These are phyloP conservation scores for Wickerhamiella alocasiicola DNA, from an alignment of 805 yeast species.

Conservation along the genomic window DNA sequence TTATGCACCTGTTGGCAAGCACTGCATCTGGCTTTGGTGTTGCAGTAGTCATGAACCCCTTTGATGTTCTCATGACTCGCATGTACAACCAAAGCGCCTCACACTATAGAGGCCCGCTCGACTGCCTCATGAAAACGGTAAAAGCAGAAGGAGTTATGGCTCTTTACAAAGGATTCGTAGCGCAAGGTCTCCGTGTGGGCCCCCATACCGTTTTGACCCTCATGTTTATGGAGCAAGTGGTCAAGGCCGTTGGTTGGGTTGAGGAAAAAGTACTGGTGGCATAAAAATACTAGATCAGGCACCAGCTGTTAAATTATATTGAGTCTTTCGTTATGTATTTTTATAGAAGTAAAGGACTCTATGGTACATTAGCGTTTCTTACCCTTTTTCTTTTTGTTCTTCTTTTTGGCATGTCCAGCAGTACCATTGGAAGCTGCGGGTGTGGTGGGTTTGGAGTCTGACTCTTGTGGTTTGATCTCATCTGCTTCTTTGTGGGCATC, in stretches of 20 bases:
- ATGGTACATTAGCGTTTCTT: conserved; percentile 8
- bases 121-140: conserved; percentile 77
- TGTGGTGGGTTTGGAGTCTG: neutral
- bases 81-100: conserved; percentile 90
- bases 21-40: conserved; percentile 84
- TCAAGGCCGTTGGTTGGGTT: conserved; percentile 41
- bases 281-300: no score
- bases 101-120: conserved; percentile 74
- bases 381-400: conserved; percentile 11
- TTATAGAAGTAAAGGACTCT: no score
- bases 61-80: conserved; percentile 91
- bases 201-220: conserved; percentile 84
- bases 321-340: no score
- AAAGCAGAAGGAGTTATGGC: conserved; percentile 75
- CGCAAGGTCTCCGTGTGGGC: conserved; percentile 82
- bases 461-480: neutral
- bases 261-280: no score
- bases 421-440: neutral
- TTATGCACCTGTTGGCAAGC: conserved; percentile 59
- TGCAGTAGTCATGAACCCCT: conserved; percentile 91
- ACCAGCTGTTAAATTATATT: no score
- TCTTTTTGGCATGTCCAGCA: conserved; percentile 12
- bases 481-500: neutral
- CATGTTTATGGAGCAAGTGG: conserved; percentile 91
- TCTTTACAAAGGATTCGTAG: conserved; percentile 87